These are phyloP conservation scores for Boletus vinaceobasis DNA, from an alignment of 768 basidiomycete genomes.

Conservation along the genomic window DNA sequence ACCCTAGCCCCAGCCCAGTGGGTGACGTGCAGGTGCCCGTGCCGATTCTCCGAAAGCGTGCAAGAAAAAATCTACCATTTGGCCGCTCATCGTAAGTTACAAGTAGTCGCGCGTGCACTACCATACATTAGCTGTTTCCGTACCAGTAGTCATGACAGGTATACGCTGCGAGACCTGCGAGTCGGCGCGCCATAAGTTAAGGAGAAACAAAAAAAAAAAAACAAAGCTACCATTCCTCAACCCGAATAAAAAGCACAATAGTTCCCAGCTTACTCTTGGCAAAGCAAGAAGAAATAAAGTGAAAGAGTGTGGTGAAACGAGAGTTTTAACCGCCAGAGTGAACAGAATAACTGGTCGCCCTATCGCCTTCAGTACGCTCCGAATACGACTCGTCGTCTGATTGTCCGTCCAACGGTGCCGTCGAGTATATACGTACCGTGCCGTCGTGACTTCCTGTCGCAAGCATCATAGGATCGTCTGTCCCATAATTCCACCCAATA, in stretches of 20 bases:
- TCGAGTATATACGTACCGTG: conserved; percentile 69
- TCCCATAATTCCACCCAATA: conserved; percentile 74
- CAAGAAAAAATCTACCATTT: conserved; percentile 10
- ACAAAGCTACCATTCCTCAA: conserved; percentile 1
- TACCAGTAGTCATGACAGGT: conserved; percentile 20
- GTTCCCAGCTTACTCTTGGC: not conserved
- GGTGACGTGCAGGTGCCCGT: not conserved
- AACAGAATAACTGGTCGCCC: conserved; percentile 24
- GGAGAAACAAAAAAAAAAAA: not conserved
- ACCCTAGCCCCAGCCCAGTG: not conserved
- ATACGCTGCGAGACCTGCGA: conserved; percentile 10
- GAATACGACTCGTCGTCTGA: conserved; percentile 25
- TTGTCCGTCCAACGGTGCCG: conserved; percentile 27
- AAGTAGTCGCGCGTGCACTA: conserved; percentile 15
- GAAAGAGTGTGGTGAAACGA: conserved; percentile 4
- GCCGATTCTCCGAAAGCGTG: not conserved
- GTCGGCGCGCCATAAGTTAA: conserved; percentile 24
- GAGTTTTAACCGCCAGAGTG: conserved; percentile 26
- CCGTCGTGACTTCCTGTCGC: conserved; percentile 80
- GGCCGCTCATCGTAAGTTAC: conserved; percentile 17
- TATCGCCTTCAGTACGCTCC: conserved; percentile 25
- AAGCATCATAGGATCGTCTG: conserved; percentile 49
- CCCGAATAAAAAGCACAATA: conserved; percentile 14
- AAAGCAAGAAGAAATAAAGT: not conserved
- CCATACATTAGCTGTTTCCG: conserved; percentile 26